Percentiles rank a stretch among this genome's conserved stretches.
Evolutionary conservation across 345 rosid genomes (phyloP).

Genomic region (Geranium brycei): DNA sequence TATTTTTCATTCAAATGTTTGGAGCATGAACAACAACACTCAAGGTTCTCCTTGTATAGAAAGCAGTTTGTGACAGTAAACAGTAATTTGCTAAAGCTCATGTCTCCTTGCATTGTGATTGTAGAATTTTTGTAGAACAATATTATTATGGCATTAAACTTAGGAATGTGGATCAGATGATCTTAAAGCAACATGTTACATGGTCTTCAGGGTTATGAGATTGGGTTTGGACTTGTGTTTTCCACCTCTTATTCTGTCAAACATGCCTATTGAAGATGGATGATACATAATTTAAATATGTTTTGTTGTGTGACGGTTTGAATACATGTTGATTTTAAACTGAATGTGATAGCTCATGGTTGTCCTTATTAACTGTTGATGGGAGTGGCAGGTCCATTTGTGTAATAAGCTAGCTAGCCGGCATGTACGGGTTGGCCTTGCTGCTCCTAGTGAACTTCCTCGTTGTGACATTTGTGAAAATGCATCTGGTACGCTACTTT

Average conservation of each 20-base stretch:
- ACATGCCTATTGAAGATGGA: background rate
- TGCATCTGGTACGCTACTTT: slow-evolving; percentile 40
- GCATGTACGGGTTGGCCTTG: slow-evolving; percentile 69
- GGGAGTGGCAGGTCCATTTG: slow-evolving; percentile 51
- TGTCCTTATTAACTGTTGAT: slow-evolving; percentile 2
- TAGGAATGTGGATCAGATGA: no score
- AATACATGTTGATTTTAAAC: background rate
- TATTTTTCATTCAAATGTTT: no score
- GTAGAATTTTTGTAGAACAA: no score
- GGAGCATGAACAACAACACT: no score
- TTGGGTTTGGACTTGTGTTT: no score
- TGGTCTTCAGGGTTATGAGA: no score
- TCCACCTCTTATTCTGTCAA: background rate
- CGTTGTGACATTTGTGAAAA: slow-evolving; percentile 77
- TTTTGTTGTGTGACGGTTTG: background rate
- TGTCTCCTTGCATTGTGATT: no score
- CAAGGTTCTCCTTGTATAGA: no score
- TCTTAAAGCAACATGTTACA: no score
- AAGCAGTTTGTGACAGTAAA: no score
- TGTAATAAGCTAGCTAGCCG: slow-evolving; percentile 78
- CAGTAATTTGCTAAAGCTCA: no score
- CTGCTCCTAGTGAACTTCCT: slow-evolving; percentile 49
- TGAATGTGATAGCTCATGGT: background rate
- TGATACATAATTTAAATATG: background rate
- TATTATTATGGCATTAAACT: no score